Conservation (phyloP, 352 stramenopile genomes). For the Globisporangium megalacanthum region DNA sequence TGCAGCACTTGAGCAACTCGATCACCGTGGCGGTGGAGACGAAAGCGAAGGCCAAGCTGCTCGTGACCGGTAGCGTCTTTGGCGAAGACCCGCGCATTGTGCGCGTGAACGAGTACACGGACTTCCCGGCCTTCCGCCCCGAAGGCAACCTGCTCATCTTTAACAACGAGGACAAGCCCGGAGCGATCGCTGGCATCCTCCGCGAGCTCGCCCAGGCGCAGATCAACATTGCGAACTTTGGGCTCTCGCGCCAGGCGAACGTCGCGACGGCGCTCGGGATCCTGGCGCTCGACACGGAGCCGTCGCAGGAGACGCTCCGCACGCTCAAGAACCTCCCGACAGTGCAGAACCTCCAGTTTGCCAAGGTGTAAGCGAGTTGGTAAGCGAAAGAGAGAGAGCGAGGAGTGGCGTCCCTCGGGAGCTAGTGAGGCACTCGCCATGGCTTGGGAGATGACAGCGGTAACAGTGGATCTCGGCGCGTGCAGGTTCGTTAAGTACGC, state of each 20-base stretch:
- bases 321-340: conserved; percentile 55
- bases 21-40: conserved; percentile 70
- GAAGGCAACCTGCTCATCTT: conserved; percentile 77
- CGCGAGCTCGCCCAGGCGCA: conserved; percentile 56
- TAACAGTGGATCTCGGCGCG: too few species aligned
- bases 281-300: conserved; percentile 57
- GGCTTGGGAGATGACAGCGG: too few species aligned
- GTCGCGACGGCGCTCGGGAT: conserved; percentile 63
- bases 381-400: neutral
- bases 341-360: conserved; percentile 66
- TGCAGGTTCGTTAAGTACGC: neutral
- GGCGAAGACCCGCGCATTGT: conserved; percentile 76
- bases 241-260: conserved; percentile 62
- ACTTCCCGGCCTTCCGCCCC: conserved; percentile 79
- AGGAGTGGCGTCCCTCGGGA: too few species aligned
- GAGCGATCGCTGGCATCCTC: conserved; percentile 71
- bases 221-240: conserved; percentile 86
- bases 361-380: conserved; percentile 32
- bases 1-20: conserved; percentile 74
- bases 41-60: conserved; percentile 39
- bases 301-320: conserved; percentile 47
- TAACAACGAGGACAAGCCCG: conserved; percentile 78
- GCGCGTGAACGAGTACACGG: conserved; percentile 76
- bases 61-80: conserved; percentile 80
- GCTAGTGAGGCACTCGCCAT: neutral